These are phyloP conservation scores for Candida namnaoensis DNA, from an alignment of 805 yeast genomes.

Conservation along the genomic window DNA sequence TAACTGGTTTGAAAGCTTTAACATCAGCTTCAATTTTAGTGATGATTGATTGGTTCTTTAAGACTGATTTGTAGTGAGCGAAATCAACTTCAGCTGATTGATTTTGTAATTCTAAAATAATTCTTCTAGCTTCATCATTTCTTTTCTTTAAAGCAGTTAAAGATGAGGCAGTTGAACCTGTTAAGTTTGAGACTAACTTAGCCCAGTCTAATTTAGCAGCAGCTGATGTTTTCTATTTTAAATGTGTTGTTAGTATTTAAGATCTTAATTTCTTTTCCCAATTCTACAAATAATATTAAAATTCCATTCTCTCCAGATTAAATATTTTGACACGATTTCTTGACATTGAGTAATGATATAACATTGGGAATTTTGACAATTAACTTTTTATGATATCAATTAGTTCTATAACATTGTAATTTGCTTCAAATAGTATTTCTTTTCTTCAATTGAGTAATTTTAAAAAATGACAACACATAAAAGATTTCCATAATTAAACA, in stretches of 20 bases:
- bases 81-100: constrained; percentile 81
- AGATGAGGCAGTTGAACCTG: constrained; percentile 86
- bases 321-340: no score
- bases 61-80: constrained; percentile 63
- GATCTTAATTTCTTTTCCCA: background rate
- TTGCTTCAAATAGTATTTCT: no score
- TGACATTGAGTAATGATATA: no score
- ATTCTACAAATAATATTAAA: background rate
- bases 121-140: constrained; percentile 94
- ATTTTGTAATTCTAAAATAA: constrained; percentile 56
- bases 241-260: constrained; percentile 22
- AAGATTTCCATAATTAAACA: no score
- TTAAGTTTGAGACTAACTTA: constrained; percentile 79
- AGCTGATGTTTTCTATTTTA: constrained; percentile 33
- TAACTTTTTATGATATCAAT: no score
- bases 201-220: constrained; percentile 94
- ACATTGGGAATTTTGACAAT: no score
- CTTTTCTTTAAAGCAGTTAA: constrained; percentile 94
- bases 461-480: no score
- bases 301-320: no score
- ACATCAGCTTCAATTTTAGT: constrained; percentile 75
- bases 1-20: constrained; percentile 69
- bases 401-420: no score
- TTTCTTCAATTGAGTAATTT: no score
- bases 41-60: constrained; percentile 76